Evolutionary conservation across 202 grass and related monocot genomes (phyloP).

Genomic region (Panicum virgatum): DNA sequence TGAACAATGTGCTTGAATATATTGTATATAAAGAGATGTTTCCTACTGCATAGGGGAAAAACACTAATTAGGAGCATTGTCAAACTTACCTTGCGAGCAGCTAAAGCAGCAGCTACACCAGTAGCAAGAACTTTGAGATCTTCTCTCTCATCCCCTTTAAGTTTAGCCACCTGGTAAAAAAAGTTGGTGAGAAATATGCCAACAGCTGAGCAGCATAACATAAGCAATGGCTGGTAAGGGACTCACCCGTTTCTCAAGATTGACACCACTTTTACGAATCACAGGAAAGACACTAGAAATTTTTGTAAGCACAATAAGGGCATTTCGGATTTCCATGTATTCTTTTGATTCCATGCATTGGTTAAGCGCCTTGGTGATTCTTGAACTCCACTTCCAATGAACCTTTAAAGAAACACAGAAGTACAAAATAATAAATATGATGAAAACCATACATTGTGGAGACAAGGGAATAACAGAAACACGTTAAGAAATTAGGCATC

Average conservation of each 20-base stretch:
- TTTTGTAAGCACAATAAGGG: conserved; percentile 92
- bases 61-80: conserved; percentile 7
- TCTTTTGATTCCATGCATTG: conserved; percentile 98
- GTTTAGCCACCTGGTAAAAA: conserved; percentile 72
- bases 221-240: background rate
- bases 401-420: conserved; percentile 58
- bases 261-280: conserved; percentile 82
- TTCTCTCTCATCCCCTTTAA: conserved; percentile 92
- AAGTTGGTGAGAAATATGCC: conserved; percentile 28
- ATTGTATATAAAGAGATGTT: background rate
- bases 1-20: too few relatives aligned
- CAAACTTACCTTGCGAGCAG: conserved; percentile 82
- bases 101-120: conserved; percentile 92
- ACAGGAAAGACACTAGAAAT: conserved; percentile 93
- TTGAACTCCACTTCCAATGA: conserved; percentile 95
- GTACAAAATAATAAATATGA: conserved; percentile 18
- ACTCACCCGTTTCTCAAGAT: conserved; percentile 86
- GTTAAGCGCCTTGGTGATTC: conserved; percentile 82
- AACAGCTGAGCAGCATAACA: too few relatives aligned
- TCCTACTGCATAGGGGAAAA: background rate
- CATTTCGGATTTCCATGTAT: conserved; percentile 99
- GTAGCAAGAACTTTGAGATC: conserved; percentile 97
- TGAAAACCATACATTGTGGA: background rate
- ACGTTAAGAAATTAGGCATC: background rate
- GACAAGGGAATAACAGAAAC: background rate